phyloP scores from a whole-genome alignment of 306 rosid genomes.

The Dicorynia guianensis region DNA sequence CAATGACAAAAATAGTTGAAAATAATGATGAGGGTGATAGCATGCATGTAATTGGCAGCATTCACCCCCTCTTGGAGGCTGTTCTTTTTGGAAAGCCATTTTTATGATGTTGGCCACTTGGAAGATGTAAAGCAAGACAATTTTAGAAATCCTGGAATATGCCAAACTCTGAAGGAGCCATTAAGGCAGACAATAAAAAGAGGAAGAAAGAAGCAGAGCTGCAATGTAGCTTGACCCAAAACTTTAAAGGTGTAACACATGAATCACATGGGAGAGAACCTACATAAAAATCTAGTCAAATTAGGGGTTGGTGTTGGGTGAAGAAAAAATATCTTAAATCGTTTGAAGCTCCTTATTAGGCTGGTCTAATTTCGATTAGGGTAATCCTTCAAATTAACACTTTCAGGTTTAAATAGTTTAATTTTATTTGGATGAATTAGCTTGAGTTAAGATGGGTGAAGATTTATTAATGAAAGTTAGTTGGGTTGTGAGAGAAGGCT shows the following conservation, averaged over 20 bases:
- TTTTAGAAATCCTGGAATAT: neutral
- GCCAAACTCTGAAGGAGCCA: neutral
- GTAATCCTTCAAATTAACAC: no score
- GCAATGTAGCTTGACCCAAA: neutral
- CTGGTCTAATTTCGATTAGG: no score
- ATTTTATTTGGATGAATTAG: no score
- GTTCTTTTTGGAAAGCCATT: neutral
- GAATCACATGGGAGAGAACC: neutral
- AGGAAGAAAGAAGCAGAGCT: constrained; percentile 4
- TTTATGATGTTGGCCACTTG: neutral
- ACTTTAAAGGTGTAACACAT: neutral
- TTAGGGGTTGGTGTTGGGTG: neutral
- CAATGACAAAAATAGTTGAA: neutral
- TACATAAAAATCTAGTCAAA: neutral
- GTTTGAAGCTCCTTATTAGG: no score
- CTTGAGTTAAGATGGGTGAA: no score
- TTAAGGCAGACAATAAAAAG: neutral
- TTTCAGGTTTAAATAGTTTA: no score
- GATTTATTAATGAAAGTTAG: no score
- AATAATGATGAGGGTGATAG: neutral
- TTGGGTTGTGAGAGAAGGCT: no score
- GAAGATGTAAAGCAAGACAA: neutral
- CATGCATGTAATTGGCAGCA: neutral
- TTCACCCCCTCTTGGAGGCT: neutral
- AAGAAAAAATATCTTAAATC: neutral